phyloP scores from a whole-genome alignment of 108 stramenopile genomes.

The Cyclotella atomus region DNA sequence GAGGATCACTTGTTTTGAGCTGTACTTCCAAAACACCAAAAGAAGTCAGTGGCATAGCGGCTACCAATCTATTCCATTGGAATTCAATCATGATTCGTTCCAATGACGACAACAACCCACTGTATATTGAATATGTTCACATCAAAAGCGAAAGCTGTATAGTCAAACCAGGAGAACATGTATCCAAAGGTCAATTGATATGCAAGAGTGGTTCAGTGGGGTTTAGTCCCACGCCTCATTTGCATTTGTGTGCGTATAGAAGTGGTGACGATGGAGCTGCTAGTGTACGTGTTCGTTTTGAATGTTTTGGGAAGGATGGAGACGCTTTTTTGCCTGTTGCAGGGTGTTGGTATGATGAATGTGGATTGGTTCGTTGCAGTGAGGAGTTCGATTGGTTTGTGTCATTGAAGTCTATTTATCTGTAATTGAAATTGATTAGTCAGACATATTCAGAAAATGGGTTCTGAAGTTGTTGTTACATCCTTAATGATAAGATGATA shows the following conservation, averaged over 20 bases:
- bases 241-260: slow-evolving; percentile 83
- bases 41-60: slow-evolving; percentile 80
- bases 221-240: slow-evolving; percentile 81
- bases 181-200: slow-evolving; percentile 69
- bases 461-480: too few relatives aligned
- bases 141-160: slow-evolving; percentile 59
- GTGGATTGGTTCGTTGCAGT: slow-evolving; percentile 43
- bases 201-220: slow-evolving; percentile 81
- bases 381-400: too few relatives aligned
- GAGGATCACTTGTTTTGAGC: too few relatives aligned
- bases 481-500: too few relatives aligned
- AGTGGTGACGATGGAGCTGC: slow-evolving; percentile 58
- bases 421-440: too few relatives aligned
- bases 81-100: slow-evolving; percentile 78
- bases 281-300: slow-evolving; percentile 70
- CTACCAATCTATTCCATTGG: slow-evolving; percentile 83
- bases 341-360: slow-evolving; percentile 53
- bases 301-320: slow-evolving; percentile 6
- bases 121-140: slow-evolving; percentile 88
- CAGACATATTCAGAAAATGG: too few relatives aligned
- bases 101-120: slow-evolving; percentile 44
- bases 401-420: too few relatives aligned
- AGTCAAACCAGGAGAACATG: slow-evolving; percentile 70
- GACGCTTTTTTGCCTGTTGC: slow-evolving; percentile 49
- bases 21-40: slow-evolving; percentile 18